Evolutionary conservation across 257 asterid species (phyloP).

Genomic region (Ilex aquifolium): DNA sequence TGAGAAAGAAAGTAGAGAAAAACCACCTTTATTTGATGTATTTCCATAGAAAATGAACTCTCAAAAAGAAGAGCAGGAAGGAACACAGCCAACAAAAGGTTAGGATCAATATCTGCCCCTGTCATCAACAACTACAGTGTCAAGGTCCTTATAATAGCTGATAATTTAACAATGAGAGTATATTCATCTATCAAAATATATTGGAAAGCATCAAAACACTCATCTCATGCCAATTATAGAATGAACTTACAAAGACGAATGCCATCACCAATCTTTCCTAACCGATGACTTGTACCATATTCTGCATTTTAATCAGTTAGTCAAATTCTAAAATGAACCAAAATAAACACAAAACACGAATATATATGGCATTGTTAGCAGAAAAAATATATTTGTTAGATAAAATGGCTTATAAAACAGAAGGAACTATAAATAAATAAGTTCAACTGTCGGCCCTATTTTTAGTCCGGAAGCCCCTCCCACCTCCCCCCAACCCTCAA

Average conservation of each 20-base stretch:
- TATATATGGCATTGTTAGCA: no score
- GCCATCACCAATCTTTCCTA: conserved; percentile 88
- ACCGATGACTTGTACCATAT: conserved; percentile 62
- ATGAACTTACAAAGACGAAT: conserved; percentile 39
- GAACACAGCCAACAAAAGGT: conserved; percentile 92
- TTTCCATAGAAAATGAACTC: conserved; percentile 93
- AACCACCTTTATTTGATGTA: conserved; percentile 94
- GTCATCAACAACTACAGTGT: conserved; percentile 6
- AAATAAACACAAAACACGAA: no score
- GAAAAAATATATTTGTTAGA: no score
- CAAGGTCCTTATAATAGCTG: conserved; percentile 1
- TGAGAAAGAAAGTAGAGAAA: not conserved
- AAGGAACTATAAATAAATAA: no score
- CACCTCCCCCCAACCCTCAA: no score
- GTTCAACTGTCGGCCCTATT: no score
- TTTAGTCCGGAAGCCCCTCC: no score
- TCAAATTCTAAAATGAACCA: not conserved
- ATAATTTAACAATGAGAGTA: not conserved
- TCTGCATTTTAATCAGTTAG: conserved; percentile 33
- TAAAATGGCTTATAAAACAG: no score
- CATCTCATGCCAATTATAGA: not conserved
- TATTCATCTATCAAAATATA: not conserved
- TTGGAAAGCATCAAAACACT: no score
- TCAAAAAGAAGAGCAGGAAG: conserved; percentile 98
- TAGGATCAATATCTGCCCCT: conserved; percentile 96